Evolutionary conservation across 1,284 basidiomycete genomes (phyloP).

Genomic region (Apiotrichum mycotoxinovorans): DNA sequence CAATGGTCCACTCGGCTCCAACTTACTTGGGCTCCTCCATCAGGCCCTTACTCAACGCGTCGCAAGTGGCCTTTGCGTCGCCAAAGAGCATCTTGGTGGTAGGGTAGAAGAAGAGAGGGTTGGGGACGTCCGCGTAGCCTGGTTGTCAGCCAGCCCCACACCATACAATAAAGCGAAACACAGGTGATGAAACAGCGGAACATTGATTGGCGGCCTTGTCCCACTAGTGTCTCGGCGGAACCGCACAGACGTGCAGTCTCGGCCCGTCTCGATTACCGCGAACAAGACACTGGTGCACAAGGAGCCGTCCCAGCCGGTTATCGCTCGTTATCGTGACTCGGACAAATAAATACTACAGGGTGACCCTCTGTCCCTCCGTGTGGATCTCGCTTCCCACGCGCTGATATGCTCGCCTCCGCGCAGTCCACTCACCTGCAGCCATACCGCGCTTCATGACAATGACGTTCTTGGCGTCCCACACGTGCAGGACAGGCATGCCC

Average conservation of each 20-base stretch:
- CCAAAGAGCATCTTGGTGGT: conserved; percentile 84
- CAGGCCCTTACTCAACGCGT: conserved; percentile 53
- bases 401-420: too few relatives aligned
- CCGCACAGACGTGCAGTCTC: too few relatives aligned
- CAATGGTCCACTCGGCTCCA: too few relatives aligned
- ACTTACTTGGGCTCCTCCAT: conserved; percentile 7
- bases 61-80: conserved; percentile 79
- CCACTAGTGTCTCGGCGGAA: too few relatives aligned
- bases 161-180: neutral
- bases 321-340: too few relatives aligned
- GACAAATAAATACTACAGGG: too few relatives aligned
- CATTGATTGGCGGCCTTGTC: too few relatives aligned
- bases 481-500: conserved; percentile 82
- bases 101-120: conserved; percentile 84
- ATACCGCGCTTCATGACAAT: conserved; percentile 85
- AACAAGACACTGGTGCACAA: too few relatives aligned
- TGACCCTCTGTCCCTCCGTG: too few relatives aligned
- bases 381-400: neutral
- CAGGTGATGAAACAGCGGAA: too few relatives aligned
- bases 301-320: too few relatives aligned
- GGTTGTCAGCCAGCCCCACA: neutral
- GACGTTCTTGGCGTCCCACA: conserved; percentile 85
- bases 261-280: too few relatives aligned
- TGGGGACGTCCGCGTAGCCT: conserved; percentile 68
- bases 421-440: conserved; percentile 48